A percentile compares a stretch with the other conserved stretches of the same genome.
Conservation (phyloP, 768 basidiomycete genomes). For the Neoboletus brunneissimus region DNA sequence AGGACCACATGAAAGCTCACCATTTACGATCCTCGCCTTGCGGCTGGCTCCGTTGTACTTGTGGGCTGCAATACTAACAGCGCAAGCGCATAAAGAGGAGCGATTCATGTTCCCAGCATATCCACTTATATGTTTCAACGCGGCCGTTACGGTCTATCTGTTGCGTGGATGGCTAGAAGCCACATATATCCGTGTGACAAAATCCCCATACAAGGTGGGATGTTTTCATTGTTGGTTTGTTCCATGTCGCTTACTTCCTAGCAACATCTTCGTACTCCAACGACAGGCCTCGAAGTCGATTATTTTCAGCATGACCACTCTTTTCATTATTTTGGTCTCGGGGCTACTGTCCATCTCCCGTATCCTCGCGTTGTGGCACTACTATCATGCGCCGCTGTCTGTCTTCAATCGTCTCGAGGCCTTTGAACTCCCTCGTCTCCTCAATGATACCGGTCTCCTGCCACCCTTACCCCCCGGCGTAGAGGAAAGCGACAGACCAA, state of each 20-base stretch:
- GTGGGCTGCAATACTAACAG: conserved; percentile 79
- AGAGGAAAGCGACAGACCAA: conserved; percentile 44
- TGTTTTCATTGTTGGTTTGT: not conserved
- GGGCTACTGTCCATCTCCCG: conserved; percentile 74
- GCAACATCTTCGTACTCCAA: not conserved
- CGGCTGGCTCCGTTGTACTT: conserved; percentile 87
- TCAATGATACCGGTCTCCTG: conserved; percentile 68
- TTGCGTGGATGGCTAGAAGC: conserved; percentile 84
- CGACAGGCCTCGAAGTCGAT: conserved; percentile 70
- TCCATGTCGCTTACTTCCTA: conserved; percentile 1
- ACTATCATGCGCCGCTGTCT: conserved; percentile 88
- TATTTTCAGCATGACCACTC: conserved; percentile 75
- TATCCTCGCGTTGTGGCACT: conserved; percentile 76
- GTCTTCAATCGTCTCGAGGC: conserved; percentile 69
- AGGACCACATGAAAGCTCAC: conserved; percentile 65
- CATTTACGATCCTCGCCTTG: conserved; percentile 71
- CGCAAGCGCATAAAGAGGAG: conserved; percentile 95
- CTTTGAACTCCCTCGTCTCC: conserved; percentile 75
- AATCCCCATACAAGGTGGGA: conserved; percentile 80
- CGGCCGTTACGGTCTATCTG: conserved; percentile 83
- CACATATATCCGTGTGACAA: conserved; percentile 68
- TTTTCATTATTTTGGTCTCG: conserved; percentile 63
- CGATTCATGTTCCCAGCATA: conserved; percentile 98
- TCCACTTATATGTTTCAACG: conserved; percentile 90
- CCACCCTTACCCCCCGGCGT: conserved; percentile 41